Evolutionary conservation across 345 rosid genomes (phyloP).

Genomic region (Eucalyptus regnans): DNA sequence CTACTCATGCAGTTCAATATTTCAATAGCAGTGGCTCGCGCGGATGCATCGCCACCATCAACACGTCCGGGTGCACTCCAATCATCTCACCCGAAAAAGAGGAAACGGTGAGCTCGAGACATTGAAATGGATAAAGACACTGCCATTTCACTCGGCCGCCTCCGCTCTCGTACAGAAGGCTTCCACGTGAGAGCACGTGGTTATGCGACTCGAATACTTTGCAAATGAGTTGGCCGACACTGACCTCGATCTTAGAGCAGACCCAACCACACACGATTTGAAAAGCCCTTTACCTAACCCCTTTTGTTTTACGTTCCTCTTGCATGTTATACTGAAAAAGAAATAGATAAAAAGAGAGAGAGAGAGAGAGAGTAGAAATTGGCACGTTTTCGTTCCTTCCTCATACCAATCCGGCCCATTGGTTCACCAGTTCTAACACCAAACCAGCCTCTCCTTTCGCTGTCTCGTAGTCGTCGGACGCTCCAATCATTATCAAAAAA

Average conservation of each 20-base stretch:
- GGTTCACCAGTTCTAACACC: neutral
- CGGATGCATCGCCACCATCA: neutral
- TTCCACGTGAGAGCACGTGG: neutral
- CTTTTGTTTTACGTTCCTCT: neutral
- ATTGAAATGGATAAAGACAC: neutral
- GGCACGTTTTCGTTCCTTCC: neutral
- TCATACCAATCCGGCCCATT: neutral
- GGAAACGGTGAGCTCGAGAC: neutral
- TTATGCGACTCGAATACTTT: neutral
- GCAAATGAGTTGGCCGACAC: neutral
- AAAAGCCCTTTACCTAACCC: neutral
- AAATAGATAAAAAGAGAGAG: neutral
- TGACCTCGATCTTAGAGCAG: neutral
- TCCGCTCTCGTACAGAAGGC: neutral
- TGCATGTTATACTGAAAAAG: neutral
- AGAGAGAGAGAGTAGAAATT: neutral
- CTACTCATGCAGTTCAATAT: neutral
- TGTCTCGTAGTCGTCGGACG: neutral
- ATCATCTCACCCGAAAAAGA: neutral
- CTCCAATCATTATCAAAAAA: neutral
- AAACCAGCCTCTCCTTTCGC: neutral
- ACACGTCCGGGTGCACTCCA: neutral
- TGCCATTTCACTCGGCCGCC: neutral
- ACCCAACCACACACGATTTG: neutral
- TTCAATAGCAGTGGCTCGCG: neutral